phyloP scores from a whole-genome alignment of 495 filamentous ascomycete species.

The Letharia lupina region DNA sequence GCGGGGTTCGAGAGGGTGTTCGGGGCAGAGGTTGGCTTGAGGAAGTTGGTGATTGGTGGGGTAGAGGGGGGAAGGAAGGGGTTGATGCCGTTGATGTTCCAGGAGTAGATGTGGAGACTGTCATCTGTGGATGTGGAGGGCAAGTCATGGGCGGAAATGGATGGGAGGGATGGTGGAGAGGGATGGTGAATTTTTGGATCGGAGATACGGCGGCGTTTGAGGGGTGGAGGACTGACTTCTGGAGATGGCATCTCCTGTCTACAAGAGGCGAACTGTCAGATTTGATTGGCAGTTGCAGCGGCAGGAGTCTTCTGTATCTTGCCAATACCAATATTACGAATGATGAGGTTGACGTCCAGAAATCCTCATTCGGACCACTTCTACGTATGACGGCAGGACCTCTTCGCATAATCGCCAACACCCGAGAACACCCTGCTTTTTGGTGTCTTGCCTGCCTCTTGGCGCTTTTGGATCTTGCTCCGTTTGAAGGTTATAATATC shows the following conservation, averaged over 20 bases:
- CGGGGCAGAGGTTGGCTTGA: conserved; percentile 22
- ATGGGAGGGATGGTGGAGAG: neutral
- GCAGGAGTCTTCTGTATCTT: neutral
- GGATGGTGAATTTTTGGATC: neutral
- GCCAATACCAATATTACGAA: too few species aligned
- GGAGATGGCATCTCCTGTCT: neutral
- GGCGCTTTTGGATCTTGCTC: too few species aligned
- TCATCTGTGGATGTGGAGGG: neutral
- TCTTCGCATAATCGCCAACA: too few species aligned
- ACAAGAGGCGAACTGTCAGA: neutral
- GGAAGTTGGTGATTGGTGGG: conserved; percentile 37
- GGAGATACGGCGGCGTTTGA: conserved; percentile 25
- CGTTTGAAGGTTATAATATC: too few species aligned
- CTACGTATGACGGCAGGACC: too few species aligned
- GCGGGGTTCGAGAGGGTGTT: neutral
- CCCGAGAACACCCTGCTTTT: too few species aligned
- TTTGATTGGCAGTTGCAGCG: neutral
- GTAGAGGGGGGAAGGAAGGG: conserved; percentile 32
- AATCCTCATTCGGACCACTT: too few species aligned
- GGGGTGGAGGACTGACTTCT: conserved; percentile 26
- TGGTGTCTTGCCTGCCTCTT: too few species aligned
- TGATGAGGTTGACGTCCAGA: too few species aligned
- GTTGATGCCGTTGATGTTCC: conserved; percentile 46
- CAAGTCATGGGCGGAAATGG: neutral
- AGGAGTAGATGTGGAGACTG: conserved; percentile 35